phyloP scores from a whole-genome alignment of 331 rosid genomes.

The Spiraea crenata region DNA sequence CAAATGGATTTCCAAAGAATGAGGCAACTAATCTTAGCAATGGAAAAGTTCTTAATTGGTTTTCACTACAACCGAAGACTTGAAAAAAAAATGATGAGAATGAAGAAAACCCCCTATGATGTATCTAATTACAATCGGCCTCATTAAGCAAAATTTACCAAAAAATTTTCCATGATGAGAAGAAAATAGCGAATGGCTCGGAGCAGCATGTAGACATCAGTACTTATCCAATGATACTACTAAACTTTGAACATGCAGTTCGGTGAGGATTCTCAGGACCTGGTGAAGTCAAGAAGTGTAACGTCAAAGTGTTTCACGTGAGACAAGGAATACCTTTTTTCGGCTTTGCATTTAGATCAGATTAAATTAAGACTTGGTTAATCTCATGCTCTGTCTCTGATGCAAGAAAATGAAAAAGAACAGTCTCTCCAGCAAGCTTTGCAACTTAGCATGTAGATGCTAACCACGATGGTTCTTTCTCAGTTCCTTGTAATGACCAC shows the following conservation, averaged over 20 bases:
- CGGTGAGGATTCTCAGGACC: neutral
- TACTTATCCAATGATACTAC: too few species aligned
- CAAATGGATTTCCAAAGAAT: conserved; percentile 2
- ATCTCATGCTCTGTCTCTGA: neutral
- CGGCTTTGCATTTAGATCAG: neutral
- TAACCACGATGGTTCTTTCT: neutral
- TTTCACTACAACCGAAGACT: conserved; percentile 3
- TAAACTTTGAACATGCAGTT: neutral
- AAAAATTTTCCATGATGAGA: neutral
- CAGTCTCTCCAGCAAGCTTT: conserved; percentile 1
- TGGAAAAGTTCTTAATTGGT: neutral
- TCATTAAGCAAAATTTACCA: neutral
- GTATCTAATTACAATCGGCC: neutral
- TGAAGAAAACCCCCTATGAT: neutral
- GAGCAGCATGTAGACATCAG: neutral
- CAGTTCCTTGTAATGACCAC: neutral
- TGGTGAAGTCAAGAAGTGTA: neutral
- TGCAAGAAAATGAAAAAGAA: neutral
- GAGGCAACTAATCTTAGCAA: neutral
- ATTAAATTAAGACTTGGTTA: neutral
- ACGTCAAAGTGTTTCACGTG: neutral
- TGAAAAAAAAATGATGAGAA: neutral
- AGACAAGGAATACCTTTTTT: neutral
- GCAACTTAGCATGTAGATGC: neutral
- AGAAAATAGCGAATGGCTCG: neutral